A percentile compares a stretch with the other conserved stretches of the same genome.
phyloP scores from a whole-genome alignment of 2,329 filamentous ascomycete genomes.

The Hypoxylon sp. region DNA sequence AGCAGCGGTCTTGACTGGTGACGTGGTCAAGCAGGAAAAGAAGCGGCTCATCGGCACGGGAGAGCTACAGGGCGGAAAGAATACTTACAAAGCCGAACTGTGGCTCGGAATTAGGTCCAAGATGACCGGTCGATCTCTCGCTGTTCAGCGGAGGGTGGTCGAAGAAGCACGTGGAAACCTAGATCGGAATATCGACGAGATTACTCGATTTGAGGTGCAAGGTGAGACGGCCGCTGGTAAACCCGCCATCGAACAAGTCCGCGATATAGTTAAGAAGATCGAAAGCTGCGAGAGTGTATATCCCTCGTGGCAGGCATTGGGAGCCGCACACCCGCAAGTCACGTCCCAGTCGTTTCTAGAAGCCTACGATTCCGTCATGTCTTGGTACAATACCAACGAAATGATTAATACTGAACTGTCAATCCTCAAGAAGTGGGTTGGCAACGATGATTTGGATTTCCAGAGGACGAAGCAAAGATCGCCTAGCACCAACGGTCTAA shows the following conservation, averaged over 20 bases:
- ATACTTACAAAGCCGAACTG: conserved; percentile 80
- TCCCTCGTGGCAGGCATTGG: conserved; percentile 80
- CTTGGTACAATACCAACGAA: conserved; percentile 97
- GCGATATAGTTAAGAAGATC: conserved; percentile 89
- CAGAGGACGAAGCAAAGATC: conserved; percentile 77
- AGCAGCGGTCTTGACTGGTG: conserved; percentile 92
- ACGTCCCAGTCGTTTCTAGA: conserved; percentile 81
- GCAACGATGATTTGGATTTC: conserved; percentile 95
- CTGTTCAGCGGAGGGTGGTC: conserved; percentile 86
- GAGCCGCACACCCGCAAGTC: conserved; percentile 79
- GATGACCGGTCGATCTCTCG: conserved; percentile 83
- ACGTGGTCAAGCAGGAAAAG: conserved; percentile 98
- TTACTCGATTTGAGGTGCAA: conserved; percentile 93
- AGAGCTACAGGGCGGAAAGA: conserved; percentile 67
- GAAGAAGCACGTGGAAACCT: conserved; percentile 83
- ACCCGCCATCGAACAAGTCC: conserved; percentile 86
- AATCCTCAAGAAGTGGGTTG: conserved; percentile 95
- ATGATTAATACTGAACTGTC: conserved; percentile 95
- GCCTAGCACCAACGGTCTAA: conserved; percentile 76
- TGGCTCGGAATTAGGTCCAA: conserved; percentile 91
- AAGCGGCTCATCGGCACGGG: conserved; percentile 87
- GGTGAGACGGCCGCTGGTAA: conserved; percentile 93
- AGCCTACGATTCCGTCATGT: conserved; percentile 87
- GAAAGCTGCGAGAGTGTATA: conserved; percentile 89
- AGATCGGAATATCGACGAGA: conserved; percentile 82